phyloP scores from a whole-genome alignment of 225 moss, liverwort and hornwort species.

The Bryoerythrophyllum caledonicum region DNA sequence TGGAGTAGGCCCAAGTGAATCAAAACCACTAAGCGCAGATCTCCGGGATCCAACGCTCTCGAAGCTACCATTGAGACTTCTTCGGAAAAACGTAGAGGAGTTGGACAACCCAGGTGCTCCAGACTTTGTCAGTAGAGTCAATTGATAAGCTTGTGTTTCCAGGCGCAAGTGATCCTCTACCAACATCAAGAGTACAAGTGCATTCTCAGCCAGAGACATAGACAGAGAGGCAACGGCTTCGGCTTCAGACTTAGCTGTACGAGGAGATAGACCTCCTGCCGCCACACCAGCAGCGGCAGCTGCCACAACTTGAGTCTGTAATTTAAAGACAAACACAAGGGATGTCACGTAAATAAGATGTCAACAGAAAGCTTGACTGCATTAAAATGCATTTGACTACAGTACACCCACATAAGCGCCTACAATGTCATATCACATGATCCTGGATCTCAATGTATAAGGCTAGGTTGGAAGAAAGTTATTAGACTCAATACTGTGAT shows the following conservation, averaged over 20 bases:
- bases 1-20: slow-evolving; percentile 33
- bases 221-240: slow-evolving; percentile 85
- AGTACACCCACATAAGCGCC: background rate
- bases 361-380: background rate
- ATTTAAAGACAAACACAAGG: slow-evolving; percentile 10
- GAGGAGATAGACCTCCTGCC: slow-evolving; percentile 85
- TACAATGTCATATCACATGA: slow-evolving; percentile 11
- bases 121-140: slow-evolving; percentile 37
- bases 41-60: slow-evolving; percentile 48
- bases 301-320: slow-evolving; percentile 86
- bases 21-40: slow-evolving; percentile 38
- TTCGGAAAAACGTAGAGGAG: slow-evolving; percentile 34
- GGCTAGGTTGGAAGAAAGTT: background rate
- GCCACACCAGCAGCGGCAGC: slow-evolving; percentile 94
- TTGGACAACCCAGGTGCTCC: slow-evolving; percentile 35
- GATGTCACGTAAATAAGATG: slow-evolving; percentile 10
- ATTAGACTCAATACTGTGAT: background rate
- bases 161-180: slow-evolving; percentile 91
- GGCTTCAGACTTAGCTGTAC: slow-evolving; percentile 87
- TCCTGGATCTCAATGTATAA: slow-evolving; percentile 16
- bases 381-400: background rate
- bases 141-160: slow-evolving; percentile 65
- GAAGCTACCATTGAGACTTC: slow-evolving; percentile 42
- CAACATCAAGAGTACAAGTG: slow-evolving; percentile 89
- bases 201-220: slow-evolving; percentile 91